These are phyloP conservation scores for Lasiodiplodia hormozganensis DNA, from an alignment of 2,329 filamentous ascomycete genomes.

Conservation along the genomic window DNA sequence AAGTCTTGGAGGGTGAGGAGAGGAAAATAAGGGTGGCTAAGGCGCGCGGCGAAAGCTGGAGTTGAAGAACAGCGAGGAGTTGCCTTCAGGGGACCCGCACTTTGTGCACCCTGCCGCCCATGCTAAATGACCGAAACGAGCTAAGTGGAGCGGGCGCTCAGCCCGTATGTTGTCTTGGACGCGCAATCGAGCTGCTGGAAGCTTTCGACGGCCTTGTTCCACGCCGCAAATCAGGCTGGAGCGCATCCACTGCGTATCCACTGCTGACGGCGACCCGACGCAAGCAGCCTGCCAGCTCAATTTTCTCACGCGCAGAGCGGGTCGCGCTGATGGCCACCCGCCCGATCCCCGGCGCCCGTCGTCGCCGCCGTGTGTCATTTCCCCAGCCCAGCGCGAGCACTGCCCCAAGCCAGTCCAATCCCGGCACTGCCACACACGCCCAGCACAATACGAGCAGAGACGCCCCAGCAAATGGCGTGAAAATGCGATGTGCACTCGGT, in stretches of 20 bases:
- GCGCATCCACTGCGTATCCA: slow-evolving; percentile 6
- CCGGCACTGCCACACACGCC: slow-evolving; percentile 24
- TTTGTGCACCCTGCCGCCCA: slow-evolving; percentile 20
- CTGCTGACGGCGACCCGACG: background rate
- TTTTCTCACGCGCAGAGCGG: background rate
- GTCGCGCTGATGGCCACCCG: slow-evolving; percentile 14
- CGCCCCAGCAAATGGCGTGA: slow-evolving; percentile 22
- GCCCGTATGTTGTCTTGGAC: slow-evolving; percentile 25
- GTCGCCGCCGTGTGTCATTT: slow-evolving; percentile 16
- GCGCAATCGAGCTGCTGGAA: slow-evolving; percentile 28
- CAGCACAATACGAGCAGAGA: slow-evolving; percentile 13
- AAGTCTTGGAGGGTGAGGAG: slow-evolving; percentile 27
- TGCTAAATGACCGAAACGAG: slow-evolving; percentile 30
- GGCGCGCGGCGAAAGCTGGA: slow-evolving; percentile 22
- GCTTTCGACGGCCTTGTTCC: slow-evolving; percentile 9
- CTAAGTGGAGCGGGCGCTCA: slow-evolving; percentile 29
- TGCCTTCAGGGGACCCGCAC: slow-evolving; percentile 28
- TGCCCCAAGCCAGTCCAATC: slow-evolving; percentile 15
- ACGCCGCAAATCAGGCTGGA: background rate
- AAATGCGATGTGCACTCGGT: slow-evolving; percentile 25
- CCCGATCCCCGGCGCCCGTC: background rate
- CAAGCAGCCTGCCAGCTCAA: slow-evolving; percentile 5
- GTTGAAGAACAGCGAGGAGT: slow-evolving; percentile 22
- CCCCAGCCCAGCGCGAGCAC: slow-evolving; percentile 23
- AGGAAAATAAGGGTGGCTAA: slow-evolving; percentile 26